Conservation (phyloP, 2,329 filamentous ascomycete genomes). For the Fusarium continuum region DNA sequence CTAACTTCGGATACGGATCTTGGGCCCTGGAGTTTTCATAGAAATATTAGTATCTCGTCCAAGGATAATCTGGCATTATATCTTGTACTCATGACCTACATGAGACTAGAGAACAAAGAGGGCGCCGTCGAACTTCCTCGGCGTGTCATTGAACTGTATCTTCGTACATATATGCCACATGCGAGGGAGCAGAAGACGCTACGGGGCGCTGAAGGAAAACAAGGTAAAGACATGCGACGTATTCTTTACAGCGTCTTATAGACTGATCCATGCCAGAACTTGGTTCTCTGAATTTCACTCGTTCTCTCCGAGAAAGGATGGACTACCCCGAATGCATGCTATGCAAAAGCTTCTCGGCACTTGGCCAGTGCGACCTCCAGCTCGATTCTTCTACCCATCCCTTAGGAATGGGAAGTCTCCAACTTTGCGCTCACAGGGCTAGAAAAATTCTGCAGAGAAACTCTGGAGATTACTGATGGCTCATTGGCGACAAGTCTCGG, state of each 20-base stretch:
- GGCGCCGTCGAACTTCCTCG: neutral
- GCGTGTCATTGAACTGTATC: slow-evolving; percentile 17
- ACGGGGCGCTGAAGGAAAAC: neutral
- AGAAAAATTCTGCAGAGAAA: slow-evolving; percentile 8
- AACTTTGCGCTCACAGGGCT: neutral
- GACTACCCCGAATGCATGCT: neutral
- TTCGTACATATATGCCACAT: slow-evolving; percentile 10
- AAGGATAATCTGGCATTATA: neutral
- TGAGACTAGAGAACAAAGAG: neutral
- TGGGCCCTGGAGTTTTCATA: slow-evolving; percentile 2
- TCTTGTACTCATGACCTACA: neutral
- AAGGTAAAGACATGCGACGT: neutral
- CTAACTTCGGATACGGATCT: neutral
- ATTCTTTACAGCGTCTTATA: too few relatives aligned
- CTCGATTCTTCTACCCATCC: neutral
- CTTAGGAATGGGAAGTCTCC: neutral
- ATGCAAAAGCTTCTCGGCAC: neutral
- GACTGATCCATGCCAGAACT: neutral
- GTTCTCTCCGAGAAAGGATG: neutral
- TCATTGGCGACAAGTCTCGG: neutral
- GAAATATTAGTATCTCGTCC: neutral
- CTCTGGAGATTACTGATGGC: neutral
- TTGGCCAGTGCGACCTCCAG: neutral
- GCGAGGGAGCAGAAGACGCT: neutral
- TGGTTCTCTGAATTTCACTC: slow-evolving; percentile 1